Percentiles rank a stretch among this genome's conserved stretches.
These are phyloP conservation scores for Saccharomycopsis hybrid DNA, from an alignment of 1,139 yeast species.

Conservation along the genomic window DNA sequence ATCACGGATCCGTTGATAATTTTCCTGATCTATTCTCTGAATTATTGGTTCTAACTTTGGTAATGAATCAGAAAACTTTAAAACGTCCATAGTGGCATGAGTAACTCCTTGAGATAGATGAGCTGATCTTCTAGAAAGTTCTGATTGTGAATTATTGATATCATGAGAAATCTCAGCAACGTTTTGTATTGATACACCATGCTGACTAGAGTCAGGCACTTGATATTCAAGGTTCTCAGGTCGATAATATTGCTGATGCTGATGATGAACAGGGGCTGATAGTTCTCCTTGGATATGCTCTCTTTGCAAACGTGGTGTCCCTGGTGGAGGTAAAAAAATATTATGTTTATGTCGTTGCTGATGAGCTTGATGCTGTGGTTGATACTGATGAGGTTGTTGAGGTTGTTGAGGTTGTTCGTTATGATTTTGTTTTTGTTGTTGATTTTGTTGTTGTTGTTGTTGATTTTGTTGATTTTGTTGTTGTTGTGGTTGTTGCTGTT, in stretches of 20 bases:
- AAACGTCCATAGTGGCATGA: slow-evolving; percentile 23
- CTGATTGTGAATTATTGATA: slow-evolving; percentile 22
- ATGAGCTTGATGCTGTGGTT: not conserved
- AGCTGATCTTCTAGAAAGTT: slow-evolving; percentile 20
- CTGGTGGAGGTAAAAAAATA: not conserved
- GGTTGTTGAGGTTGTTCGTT: no score
- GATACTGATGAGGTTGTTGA: not conserved
- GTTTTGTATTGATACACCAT: not conserved
- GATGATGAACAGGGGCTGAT: not conserved
- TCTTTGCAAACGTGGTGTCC: not conserved
- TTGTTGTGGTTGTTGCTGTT: no score
- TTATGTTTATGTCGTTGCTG: not conserved
- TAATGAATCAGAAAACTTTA: slow-evolving; percentile 24
- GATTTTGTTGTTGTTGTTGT: no score
- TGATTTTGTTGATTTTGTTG: no score
- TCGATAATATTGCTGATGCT: not conserved
- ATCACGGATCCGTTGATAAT: slow-evolving; percentile 21
- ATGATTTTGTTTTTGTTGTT: no score
- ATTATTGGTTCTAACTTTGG: slow-evolving; percentile 25
- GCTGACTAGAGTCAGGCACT: no score
- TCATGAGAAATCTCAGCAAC: slow-evolving; percentile 18
- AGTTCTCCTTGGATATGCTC: no score
- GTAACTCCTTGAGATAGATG: slow-evolving; percentile 20
- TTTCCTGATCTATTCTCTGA: slow-evolving; percentile 18
- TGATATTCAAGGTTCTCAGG: no score